phyloP scores from a whole-genome alignment of 305 asterid species.

The Withania somnifera region DNA sequence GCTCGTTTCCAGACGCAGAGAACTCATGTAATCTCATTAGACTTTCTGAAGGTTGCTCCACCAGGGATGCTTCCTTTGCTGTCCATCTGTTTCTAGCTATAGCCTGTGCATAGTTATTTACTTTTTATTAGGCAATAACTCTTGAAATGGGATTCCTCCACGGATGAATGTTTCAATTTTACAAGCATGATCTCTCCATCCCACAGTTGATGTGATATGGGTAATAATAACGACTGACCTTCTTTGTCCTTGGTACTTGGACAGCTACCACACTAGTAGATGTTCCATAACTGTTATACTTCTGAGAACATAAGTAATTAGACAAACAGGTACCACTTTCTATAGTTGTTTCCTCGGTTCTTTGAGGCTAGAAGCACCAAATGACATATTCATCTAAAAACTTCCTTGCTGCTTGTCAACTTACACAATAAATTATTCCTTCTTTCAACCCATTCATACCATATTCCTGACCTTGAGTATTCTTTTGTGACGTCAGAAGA shows the following conservation, averaged over 20 bases:
- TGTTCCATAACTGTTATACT: neutral
- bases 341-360: neutral
- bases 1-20: neutral
- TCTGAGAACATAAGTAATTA: neutral
- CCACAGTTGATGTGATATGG: neutral
- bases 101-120: neutral
- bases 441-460: neutral
- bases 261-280: neutral
- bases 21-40: neutral
- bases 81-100: neutral
- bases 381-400: neutral
- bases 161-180: neutral
- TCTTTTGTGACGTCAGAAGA: neutral
- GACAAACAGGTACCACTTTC: neutral
- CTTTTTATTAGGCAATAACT: neutral
- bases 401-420: neutral
- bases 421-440: neutral
- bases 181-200: neutral
- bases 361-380: neutral
- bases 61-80: neutral
- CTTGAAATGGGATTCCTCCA: neutral
- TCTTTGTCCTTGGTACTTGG: too few species aligned
- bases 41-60: neutral
- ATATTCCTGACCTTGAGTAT: neutral
- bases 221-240: neutral